Conservation (phyloP, 2,329 filamentous ascomycete species). For the Nothophaeocryptopus gaeumannii region DNA sequence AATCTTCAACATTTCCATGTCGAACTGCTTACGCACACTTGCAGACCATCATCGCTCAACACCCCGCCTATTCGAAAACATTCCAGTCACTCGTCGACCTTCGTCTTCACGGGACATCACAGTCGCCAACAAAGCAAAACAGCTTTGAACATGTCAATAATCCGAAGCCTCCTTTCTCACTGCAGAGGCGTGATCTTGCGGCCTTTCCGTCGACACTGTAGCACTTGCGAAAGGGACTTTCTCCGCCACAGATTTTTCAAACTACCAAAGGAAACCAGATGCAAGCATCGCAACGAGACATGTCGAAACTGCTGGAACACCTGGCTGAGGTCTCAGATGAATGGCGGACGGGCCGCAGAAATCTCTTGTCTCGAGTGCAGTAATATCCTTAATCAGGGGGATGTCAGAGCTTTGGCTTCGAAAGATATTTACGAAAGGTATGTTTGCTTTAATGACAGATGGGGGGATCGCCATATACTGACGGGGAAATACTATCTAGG, state of each 20-base stretch:
- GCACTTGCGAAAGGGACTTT: background rate
- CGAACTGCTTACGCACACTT: no score
- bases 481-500: background rate
- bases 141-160: no score
- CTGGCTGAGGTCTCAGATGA: constrained; percentile 18
- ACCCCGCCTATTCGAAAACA: no score
- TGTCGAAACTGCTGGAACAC: constrained; percentile 21
- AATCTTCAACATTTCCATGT: no score
- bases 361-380: constrained; percentile 23
- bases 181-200: background rate
- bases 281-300: constrained; percentile 13
- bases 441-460: no score
- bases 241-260: no score
- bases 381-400: constrained; percentile 10
- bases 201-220: constrained; percentile 1
- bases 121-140: no score
- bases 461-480: background rate
- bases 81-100: no score
- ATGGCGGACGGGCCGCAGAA: background rate
- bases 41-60: no score
- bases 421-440: constrained; percentile 13
- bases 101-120: no score
- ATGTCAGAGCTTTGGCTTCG: constrained; percentile 16
- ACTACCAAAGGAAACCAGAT: background rate
- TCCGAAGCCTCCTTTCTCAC: no score